phyloP scores from a whole-genome alignment of 2,329 filamentous ascomycete genomes.

The Ilyonectria robusta region DNA sequence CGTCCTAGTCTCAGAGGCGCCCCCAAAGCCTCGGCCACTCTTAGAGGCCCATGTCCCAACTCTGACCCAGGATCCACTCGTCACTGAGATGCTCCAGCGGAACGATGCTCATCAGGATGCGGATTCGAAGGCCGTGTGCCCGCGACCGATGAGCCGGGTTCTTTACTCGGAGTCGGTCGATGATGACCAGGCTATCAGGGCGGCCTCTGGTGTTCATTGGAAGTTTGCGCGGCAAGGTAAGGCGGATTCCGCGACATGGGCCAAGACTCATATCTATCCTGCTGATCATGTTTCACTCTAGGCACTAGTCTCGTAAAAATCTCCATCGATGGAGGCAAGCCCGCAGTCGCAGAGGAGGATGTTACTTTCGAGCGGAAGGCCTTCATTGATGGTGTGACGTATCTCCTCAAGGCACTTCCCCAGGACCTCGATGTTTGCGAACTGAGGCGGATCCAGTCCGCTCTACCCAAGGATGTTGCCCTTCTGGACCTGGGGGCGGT shows the following conservation, averaged over 20 bases:
- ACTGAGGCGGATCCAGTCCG: slow-evolving; percentile 53
- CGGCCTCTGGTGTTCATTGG: slow-evolving; percentile 52
- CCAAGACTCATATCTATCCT: neutral
- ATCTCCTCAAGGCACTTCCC: slow-evolving; percentile 75
- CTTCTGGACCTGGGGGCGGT: slow-evolving; percentile 4
- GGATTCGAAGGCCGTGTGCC: slow-evolving; percentile 21
- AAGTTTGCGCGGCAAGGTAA: slow-evolving; percentile 53
- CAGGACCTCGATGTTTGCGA: slow-evolving; percentile 70
- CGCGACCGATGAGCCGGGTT: slow-evolving; percentile 42
- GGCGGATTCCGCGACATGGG: neutral
- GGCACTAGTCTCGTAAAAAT: slow-evolving; percentile 48
- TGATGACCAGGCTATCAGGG: slow-evolving; percentile 41
- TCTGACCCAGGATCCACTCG: no score
- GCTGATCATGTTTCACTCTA: slow-evolving; percentile 21
- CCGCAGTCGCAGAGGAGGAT: slow-evolving; percentile 42
- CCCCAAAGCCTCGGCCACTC: no score
- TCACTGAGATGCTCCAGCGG: no score
- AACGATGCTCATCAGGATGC: neutral
- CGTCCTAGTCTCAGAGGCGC: no score
- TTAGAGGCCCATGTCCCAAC: no score
- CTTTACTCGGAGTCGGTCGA: slow-evolving; percentile 44
- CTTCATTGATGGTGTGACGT: slow-evolving; percentile 75
- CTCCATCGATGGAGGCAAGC: slow-evolving; percentile 47
- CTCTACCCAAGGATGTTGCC: slow-evolving; percentile 42
- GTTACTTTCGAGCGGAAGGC: slow-evolving; percentile 66